These are phyloP conservation scores for Cucumis cinereus DNA, from an alignment of 306 rosid species.

Conservation along the genomic window DNA sequence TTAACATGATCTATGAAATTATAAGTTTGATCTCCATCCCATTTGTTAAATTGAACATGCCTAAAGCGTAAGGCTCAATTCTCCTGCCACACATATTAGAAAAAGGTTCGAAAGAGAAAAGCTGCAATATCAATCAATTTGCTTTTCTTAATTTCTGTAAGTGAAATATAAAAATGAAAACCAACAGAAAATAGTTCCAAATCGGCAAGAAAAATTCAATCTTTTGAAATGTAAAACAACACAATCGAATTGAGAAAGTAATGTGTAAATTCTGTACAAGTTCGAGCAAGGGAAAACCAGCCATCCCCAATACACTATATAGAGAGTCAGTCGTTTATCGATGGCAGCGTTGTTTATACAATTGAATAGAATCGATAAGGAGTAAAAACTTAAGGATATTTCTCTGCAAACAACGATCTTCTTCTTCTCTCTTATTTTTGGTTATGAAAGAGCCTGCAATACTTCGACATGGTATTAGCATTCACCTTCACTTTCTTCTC, in stretches of 20 bases:
- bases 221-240: conserved; percentile 1
- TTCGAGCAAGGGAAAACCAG: conserved; percentile 14
- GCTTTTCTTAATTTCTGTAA: neutral
- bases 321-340: neutral
- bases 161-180: neutral
- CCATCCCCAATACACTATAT: neutral
- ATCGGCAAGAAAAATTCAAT: neutral
- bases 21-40: no score
- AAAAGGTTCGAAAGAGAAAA: no score
- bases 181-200: neutral
- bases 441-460: neutral
- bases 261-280: conserved; percentile 29
- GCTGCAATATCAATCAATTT: no score
- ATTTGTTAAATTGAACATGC: no score
- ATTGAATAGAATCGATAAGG: neutral
- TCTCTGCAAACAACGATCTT: neutral
- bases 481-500: neutral
- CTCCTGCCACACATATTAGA: no score
- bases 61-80: no score
- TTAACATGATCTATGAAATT: no score
- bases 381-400: neutral
- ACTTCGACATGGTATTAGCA: neutral
- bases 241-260: conserved; percentile 20
- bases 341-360: conserved; percentile 1
- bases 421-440: neutral